Conservation (phyloP, 2,329 filamentous ascomycete genomes). For the Karstenula rhodostoma region DNA sequence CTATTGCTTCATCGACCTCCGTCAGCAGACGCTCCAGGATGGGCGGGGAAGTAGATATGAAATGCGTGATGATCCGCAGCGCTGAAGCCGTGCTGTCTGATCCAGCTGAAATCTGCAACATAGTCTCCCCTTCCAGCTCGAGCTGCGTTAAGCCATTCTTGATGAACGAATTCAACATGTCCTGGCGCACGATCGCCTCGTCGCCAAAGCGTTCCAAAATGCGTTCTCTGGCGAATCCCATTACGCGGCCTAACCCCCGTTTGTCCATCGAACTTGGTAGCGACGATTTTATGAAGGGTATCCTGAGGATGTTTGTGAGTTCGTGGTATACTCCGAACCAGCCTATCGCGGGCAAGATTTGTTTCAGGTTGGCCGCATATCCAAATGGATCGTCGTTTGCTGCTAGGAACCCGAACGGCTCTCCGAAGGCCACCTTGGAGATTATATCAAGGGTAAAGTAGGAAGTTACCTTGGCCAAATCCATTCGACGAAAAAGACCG, state of each 20-base stretch:
- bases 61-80: constrained; percentile 58
- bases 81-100: constrained; percentile 65
- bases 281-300: neutral
- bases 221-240: neutral
- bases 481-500: neutral
- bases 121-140: constrained; percentile 51
- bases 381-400: constrained; percentile 1
- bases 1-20: constrained; percentile 54
- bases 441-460: constrained; percentile 3
- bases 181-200: constrained; percentile 54
- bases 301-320: neutral
- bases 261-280: constrained; percentile 3
- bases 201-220: constrained; percentile 29
- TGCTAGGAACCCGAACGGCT: neutral
- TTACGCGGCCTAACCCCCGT: neutral
- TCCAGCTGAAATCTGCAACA: constrained; percentile 61
- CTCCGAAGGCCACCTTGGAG: neutral
- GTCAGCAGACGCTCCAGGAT: constrained; percentile 57
- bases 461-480: neutral
- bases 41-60: constrained; percentile 57
- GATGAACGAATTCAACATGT: constrained; percentile 63
- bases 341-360: neutral
- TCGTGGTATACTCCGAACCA: neutral
- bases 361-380: neutral
- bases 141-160: constrained; percentile 51